Evolutionary conservation across 208 protist genomes (phyloP).

Genomic region (Wallacemonas sp.): DNA sequence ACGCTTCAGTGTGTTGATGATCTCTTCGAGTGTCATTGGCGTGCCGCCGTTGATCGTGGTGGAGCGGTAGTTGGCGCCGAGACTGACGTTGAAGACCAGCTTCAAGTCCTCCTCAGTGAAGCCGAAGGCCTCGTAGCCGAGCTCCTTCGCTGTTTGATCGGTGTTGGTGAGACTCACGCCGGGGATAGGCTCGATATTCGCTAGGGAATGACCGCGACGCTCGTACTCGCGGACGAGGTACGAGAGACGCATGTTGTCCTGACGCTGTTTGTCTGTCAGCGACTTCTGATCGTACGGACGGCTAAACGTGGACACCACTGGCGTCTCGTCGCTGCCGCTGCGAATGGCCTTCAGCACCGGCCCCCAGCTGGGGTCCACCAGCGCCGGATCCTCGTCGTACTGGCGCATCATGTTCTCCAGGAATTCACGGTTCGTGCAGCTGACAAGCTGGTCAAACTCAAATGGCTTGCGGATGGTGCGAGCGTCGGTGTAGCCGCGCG

Average conservation of each 20-base stretch:
- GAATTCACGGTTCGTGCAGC: conserved; percentile 70
- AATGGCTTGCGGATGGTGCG: conserved; percentile 76
- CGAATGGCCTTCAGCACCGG: conserved; percentile 77
- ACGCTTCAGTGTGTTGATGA: conserved; percentile 60
- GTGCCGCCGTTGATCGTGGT: conserved; percentile 72
- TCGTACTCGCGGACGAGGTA: conserved; percentile 92
- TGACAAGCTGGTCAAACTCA: conserved; percentile 72
- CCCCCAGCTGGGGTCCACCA: conserved; percentile 80
- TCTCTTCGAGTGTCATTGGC: conserved; percentile 74
- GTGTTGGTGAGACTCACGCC: conserved; percentile 16
- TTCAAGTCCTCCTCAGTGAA: conserved; percentile 78
- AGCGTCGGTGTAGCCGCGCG: conserved; percentile 69
- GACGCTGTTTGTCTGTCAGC: conserved; percentile 71
- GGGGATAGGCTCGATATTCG: conserved; percentile 74
- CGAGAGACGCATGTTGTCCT: conserved; percentile 88
- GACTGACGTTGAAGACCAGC: conserved; percentile 78
- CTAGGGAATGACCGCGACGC: conserved; percentile 78
- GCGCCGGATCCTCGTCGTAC: conserved; percentile 66
- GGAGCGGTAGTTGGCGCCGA: conserved; percentile 69
- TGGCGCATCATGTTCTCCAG: conserved; percentile 75
- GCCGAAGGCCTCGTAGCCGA: conserved; percentile 72
- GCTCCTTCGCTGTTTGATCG: conserved; percentile 22
- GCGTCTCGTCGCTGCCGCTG: conserved; percentile 37
- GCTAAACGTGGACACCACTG: conserved; percentile 75
- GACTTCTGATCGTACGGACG: conserved; percentile 55